These are phyloP conservation scores for Claviceps sp. DNA, from an alignment of 2,329 filamentous ascomycete species.

Conservation along the genomic window DNA sequence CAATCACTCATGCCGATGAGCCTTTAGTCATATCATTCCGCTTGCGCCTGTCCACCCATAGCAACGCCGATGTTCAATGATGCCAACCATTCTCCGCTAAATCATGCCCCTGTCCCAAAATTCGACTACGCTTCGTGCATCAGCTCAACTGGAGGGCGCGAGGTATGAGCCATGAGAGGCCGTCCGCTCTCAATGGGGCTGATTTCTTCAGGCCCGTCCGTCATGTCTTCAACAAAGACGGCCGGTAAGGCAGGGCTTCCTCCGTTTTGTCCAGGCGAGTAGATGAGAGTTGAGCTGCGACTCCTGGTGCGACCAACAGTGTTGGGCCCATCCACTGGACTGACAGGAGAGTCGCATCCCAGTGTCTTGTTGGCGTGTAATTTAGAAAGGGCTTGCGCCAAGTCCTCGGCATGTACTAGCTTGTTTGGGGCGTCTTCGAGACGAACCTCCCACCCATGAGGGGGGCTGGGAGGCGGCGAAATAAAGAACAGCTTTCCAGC, in stretches of 20 bases:
- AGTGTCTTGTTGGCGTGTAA: slow-evolving; percentile 33
- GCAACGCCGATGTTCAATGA: neutral
- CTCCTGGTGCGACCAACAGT: slow-evolving; percentile 29
- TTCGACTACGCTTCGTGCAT: slow-evolving; percentile 31
- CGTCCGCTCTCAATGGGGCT: slow-evolving; percentile 28
- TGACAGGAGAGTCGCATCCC: slow-evolving; percentile 15
- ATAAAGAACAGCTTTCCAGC: slow-evolving; percentile 63
- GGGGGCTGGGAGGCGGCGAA: slow-evolving; percentile 53
- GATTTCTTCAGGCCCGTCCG: slow-evolving; percentile 36
- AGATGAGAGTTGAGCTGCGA: slow-evolving; percentile 53
- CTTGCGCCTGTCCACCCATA: neutral
- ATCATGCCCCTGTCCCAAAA: neutral
- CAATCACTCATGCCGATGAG: neutral
- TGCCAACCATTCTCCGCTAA: neutral
- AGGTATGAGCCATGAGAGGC: slow-evolving; percentile 45
- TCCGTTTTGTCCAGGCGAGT: slow-evolving; percentile 44
- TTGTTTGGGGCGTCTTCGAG: slow-evolving; percentile 59
- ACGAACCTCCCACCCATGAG: slow-evolving; percentile 55
- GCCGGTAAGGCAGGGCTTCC: slow-evolving; percentile 44
- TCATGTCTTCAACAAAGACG: slow-evolving; percentile 55
- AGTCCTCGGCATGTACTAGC: slow-evolving; percentile 54
- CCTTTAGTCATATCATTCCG: neutral
- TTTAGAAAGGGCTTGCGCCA: slow-evolving; percentile 51
- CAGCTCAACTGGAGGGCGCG: slow-evolving; percentile 51
- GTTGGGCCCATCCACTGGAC: slow-evolving; percentile 16